Conservation (phyloP, 2,329 filamentous ascomycete species). For the Pyrenophora graminea region DNA sequence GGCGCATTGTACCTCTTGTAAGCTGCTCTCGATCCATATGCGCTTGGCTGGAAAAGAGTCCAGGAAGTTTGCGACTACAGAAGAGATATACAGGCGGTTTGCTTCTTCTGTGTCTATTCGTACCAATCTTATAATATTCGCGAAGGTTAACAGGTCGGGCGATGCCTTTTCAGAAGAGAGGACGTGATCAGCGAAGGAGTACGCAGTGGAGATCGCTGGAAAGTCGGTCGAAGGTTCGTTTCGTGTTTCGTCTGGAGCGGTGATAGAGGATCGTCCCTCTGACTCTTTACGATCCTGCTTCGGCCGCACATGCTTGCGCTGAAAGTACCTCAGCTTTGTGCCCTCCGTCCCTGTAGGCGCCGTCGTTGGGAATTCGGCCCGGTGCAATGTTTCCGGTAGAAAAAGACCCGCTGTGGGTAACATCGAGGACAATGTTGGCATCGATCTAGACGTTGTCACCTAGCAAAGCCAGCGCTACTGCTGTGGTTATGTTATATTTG, state of each 20-base stretch:
- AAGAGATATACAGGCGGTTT: slow-evolving; percentile 29
- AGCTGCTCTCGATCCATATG: slow-evolving; percentile 30
- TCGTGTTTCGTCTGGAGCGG: slow-evolving; percentile 8
- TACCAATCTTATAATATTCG: slow-evolving; percentile 33
- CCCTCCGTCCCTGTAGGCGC: slow-evolving; percentile 6
- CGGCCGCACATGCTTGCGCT: slow-evolving; percentile 15
- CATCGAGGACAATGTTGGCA: slow-evolving; percentile 8
- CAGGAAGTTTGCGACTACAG: slow-evolving; percentile 26
- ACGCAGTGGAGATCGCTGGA: slow-evolving; percentile 30
- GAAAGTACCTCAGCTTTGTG: slow-evolving; percentile 18
- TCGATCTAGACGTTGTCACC: neutral
- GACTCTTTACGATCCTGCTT: slow-evolving; percentile 6
- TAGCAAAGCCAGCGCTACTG: neutral
- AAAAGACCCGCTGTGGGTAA: slow-evolving; percentile 23
- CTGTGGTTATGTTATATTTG: neutral
- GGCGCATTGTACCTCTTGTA: slow-evolving; percentile 28
- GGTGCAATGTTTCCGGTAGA: slow-evolving; percentile 25
- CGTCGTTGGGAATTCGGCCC: neutral
- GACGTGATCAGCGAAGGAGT: slow-evolving; percentile 35
- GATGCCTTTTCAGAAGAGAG: slow-evolving; percentile 28
- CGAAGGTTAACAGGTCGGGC: slow-evolving; percentile 28
- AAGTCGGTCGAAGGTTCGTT: slow-evolving; percentile 15
- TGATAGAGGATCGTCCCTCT: slow-evolving; percentile 10
- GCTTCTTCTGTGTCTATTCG: slow-evolving; percentile 35
- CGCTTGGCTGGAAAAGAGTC: slow-evolving; percentile 29